Evolutionary conservation across 345 rosid species (phyloP).

Genomic region (Litchi chinensis): DNA sequence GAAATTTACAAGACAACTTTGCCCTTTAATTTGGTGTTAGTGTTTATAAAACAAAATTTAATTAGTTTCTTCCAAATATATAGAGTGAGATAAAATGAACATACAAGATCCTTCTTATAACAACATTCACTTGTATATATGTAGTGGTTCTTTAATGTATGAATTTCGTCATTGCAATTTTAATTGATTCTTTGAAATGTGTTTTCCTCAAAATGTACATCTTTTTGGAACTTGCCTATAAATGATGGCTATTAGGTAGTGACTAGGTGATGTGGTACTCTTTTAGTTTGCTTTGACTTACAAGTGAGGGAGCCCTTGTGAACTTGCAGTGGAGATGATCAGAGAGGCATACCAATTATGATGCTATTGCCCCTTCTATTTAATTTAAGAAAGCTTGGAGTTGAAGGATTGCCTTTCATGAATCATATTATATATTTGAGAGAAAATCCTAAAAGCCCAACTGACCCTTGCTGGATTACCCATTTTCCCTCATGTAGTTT

Average conservation of each 20-base stretch:
- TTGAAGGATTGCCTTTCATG: no score
- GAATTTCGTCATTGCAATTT: background rate
- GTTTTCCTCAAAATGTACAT: background rate
- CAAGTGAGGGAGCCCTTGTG: no score
- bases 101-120: background rate
- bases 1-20: background rate
- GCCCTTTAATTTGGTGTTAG: slow-evolving; percentile 8
- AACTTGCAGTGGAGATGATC: no score
- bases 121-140: background rate
- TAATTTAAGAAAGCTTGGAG: no score
- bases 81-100: background rate
- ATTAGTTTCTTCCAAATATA: background rate
- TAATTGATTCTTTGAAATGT: background rate
- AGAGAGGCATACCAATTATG: no score
- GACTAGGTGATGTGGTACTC: background rate
- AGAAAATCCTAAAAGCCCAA: no score
- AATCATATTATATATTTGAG: no score
- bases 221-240: background rate
- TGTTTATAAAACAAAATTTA: background rate
- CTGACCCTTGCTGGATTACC: no score
- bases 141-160: background rate
- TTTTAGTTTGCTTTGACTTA: no score
- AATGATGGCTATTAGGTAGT: background rate
- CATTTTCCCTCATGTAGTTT: no score
- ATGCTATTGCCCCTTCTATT: no score